A percentile compares a stretch with the other conserved stretches of the same genome.
These are phyloP conservation scores for Schoenoplectus tabernaemontani DNA, from an alignment of 202 grass and related monocot species.

Conservation along the genomic window DNA sequence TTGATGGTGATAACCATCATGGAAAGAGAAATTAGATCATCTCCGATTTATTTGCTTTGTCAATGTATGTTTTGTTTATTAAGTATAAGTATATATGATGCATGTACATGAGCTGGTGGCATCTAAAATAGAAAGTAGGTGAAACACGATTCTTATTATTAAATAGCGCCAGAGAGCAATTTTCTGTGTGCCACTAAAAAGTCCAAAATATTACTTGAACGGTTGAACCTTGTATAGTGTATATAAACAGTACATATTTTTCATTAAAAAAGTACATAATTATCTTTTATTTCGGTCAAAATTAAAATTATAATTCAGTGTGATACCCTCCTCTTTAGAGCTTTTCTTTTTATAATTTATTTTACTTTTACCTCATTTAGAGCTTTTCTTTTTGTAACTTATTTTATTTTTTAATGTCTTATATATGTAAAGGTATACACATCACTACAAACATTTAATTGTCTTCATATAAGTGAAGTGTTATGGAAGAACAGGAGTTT, in stretches of 20 bases:
- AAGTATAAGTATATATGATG: neutral
- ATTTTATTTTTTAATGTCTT: too few species aligned
- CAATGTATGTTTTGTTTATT: constrained; percentile 10
- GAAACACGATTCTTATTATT: constrained; percentile 12
- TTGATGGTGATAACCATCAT: constrained; percentile 6
- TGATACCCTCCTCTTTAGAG: neutral
- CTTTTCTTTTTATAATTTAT: too few species aligned
- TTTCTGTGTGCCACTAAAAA: neutral
- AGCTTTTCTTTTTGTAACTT: too few species aligned
- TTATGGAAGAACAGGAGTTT: too few species aligned
- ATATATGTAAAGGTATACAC: too few species aligned
- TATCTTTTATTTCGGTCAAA: too few species aligned
- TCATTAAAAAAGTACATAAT: too few species aligned
- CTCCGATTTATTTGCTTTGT: constrained; percentile 5
- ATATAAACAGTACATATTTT: too few species aligned
- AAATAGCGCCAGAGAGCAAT: neutral
- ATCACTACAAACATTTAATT: too few species aligned
- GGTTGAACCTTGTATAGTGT: too few species aligned
- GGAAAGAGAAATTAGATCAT: constrained; percentile 21
- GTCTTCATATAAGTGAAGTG: neutral
- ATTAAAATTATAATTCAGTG: too few species aligned
- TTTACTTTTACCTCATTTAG: too few species aligned
- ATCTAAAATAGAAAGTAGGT: neutral
- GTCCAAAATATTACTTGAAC: neutral
- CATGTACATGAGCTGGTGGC: constrained; percentile 17